Base-by-base conservation (phyloP, 2,329 filamentous ascomycete genomes). In the Coniosporium tulheliwenetii region DNA sequence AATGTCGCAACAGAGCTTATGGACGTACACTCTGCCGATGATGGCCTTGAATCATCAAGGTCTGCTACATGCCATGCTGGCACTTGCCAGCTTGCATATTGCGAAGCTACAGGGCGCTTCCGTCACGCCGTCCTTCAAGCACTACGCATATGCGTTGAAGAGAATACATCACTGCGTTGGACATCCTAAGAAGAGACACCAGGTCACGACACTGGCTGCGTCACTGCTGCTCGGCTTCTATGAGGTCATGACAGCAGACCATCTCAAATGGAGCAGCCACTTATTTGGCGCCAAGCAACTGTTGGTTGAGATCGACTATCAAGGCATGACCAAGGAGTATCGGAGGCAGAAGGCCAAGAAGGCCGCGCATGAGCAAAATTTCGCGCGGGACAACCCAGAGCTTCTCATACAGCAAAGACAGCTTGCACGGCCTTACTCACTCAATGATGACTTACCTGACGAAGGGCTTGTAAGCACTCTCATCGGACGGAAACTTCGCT, bases 211-310 rank as follows among this genome's bases (percentile, higher is more conserved):
- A 0, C 65, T 96, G n/a, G 89, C 87, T 7, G 86, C 87, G 2
- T 86, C 85, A 0, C 66, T 95, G 31, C 65, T 96, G 7, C 70
- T 98, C 7, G 85, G 79, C 0, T 96, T 86, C 57, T 96, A 93
- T 52, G 91, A 96, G 57, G 84, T 95, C 13, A 91, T 89, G 79
- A 82, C 81, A 31, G 89, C 86, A 15, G 89, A 98, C 49, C 89
- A 96, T 52, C 78, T 81, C 41, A 94, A 94, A 57, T 98, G 91
- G 91, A 91, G 84, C 52, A 89, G 83, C 45, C 91, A 96, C 60
- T 67, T 96, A 32, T 76, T 84, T 38, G 91, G 91, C 10, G 84
- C 85, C 8, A 78, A 81, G 34, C 81, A 87, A 46, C 70, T 96
- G 29, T 70, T 96, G 19, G 73, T 75, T 40, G 87, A 96, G 54